Evolutionary conservation across 345 rosid species (phyloP), one percentile per base, ranked within the genome.

Genomic region (Carallia pectinifolia): DNA sequence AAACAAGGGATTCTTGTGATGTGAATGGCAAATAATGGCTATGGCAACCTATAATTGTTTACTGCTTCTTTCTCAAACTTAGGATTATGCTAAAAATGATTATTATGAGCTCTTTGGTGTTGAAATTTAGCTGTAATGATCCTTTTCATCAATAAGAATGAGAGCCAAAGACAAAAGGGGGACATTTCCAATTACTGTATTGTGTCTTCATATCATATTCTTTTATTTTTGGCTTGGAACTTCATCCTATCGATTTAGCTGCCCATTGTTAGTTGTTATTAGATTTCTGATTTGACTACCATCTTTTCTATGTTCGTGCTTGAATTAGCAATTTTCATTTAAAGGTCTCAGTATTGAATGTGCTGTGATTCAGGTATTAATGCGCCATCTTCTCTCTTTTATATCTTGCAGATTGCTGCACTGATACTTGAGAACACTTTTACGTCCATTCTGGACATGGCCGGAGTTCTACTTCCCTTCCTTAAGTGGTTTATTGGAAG

Each of bases 391-490:
- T 68, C 61, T 27, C 40, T 38, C 62, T 17, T 67, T 67, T 78
- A 56, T 8, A 33, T 39, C 7, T 44, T 72, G 58, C 80, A 95
- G 99, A 88, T 95, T 63, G 71, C 91, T 77, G 90, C 86, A 47
- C 58, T 95, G 85, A 90, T 95, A 73, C 82, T 95, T 82, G 99
- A 95, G 74, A 95, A 95, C 58, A 95, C 99, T 36, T 95, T 95
- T 83, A 90, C 98, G 64, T 95, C 99, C 56, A 95, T 95, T 84
- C 87, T 95, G 74, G 99, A 95, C 80, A 92, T 95, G 99, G 98
- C 96, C 81, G 97, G 98, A 72, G 96, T 95, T 65, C 68, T 95
- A 58, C 75, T 95, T 39, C 99, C 99, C 58, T 89, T 92, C 82
- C 77, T 95, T 71, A 95, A 87, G 91, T 92, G 94, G 96, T 88